These are phyloP conservation scores for Shiraia bambusicola DNA, from an alignment of 2,329 filamentous ascomycete genomes.

Conservation along the genomic window DNA sequence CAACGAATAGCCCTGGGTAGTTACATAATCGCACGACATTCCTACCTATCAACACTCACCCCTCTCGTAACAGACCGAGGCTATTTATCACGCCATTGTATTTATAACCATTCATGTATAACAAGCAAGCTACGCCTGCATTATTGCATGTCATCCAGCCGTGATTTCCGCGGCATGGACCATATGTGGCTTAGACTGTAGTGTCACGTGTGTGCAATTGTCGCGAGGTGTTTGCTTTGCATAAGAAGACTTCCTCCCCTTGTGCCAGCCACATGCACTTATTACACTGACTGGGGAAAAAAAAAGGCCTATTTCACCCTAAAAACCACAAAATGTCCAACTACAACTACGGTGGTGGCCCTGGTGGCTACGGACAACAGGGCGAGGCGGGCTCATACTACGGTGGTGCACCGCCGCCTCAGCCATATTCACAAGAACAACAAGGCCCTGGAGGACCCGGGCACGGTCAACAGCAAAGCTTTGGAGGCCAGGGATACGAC, in stretches of 20 bases:
- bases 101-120: no score
- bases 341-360: constrained; percentile 9
- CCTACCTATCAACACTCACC: no score
- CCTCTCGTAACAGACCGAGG: no score
- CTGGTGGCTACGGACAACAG: constrained; percentile 9
- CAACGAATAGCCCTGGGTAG: no score
- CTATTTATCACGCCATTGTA: no score
- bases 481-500: constrained; percentile 11
- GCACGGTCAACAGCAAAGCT: constrained; percentile 18
- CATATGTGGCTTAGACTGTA: constrained; percentile 1
- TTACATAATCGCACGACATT: no score
- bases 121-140: no score
- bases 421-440: not conserved
- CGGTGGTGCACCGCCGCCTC: constrained; percentile 9
- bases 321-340: constrained; percentile 8
- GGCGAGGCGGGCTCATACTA: constrained; percentile 18
- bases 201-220: no score
- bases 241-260: not conserved
- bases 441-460: constrained; percentile 4
- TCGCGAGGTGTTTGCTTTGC: not conserved
- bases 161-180: constrained; percentile 1
- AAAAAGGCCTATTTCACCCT: not conserved
- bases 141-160: not conserved
- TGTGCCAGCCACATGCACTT: not conserved
- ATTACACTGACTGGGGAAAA: no score